Evolutionary conservation across 164 flowering plant species (phyloP), one percentile per base, ranked within the genome.

Genomic region (Stephania yunnanensis): DNA sequence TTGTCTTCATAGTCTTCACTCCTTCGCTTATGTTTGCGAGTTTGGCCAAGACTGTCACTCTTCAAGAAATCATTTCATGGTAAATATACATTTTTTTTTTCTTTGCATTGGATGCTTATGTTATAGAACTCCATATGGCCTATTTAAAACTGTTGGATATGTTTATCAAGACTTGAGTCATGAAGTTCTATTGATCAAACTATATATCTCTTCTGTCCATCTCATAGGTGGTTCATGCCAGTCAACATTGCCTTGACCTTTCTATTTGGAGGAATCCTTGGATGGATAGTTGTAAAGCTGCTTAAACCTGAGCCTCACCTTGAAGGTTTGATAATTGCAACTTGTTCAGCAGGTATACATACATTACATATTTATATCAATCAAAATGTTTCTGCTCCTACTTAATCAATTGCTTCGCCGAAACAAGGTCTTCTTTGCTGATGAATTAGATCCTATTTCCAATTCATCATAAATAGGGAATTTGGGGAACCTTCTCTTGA

Each of bases 201-300:
- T 36, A 36, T 36, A 36, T 58, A 58, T 10, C 13, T 58, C 64
- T 50, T 58, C 64, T 58, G 64, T 3, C 19, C 64, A 58, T 58
- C 20, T 58, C n/a, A 13, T 19, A 95, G 99, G 99, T 95, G 99
- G 98, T 96, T 90, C 79, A 96, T 96, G 99, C 98, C 98, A 0
- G 72, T 96, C 0, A 96, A 96, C 71, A 84, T 92, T 15, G 97
- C 92, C 31, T 55, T 96, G 63, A 89, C 90, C 22, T 91, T 93
- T 75, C 61, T 92, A 10, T 29, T 92, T 48, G 99, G 99, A 80
- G 90, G 90, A 48, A 79, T 82, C 44, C 87, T 92, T 55, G 99
- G 98, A 79, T 96, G 98, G 99, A 66, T 92, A 0, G 74, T 87
- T 7, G 94, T 90, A 7, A 96, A 91, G 74, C 31, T 94, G 74